These are phyloP conservation scores for Erucastrum elatum DNA, from an alignment of 345 rosid genomes.

Conservation along the genomic window DNA sequence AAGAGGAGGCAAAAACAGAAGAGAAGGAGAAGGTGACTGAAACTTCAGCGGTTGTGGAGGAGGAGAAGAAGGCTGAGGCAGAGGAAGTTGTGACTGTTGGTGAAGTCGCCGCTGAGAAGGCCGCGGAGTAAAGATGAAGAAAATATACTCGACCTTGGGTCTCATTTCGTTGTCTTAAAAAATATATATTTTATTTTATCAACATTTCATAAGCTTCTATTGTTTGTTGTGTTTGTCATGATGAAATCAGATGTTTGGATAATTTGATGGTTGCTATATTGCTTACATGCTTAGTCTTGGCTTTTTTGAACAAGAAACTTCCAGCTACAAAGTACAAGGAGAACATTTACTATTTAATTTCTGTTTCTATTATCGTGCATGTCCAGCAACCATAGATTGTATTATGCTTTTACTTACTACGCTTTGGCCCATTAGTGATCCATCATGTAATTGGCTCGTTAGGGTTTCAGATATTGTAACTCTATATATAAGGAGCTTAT, in stretches of 20 bases:
- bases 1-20: conserved; percentile 8
- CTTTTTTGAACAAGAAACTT: not conserved
- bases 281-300: not conserved
- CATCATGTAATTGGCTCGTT: no score
- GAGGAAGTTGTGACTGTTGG: conserved; percentile 12
- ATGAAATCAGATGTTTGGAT: conserved; percentile 19
- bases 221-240: conserved; percentile 7
- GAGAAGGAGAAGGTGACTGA: conserved; percentile 12
- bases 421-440: no score
- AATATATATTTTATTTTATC: not conserved
- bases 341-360: not conserved
- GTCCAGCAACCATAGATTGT: no score
- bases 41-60: conserved; percentile 16
- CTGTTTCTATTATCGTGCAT: no score
- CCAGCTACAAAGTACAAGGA: not conserved
- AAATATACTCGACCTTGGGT: conserved; percentile 16
- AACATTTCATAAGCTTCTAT: not conserved
- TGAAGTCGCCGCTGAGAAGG: conserved; percentile 17
- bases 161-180: not conserved
- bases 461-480: no score
- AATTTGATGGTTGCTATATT: conserved; percentile 4
- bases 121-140: conserved; percentile 19
- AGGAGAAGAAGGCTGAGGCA: conserved; percentile 18
- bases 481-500: no score
- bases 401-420: no score